Base-by-base conservation (phyloP, 192 early-diverging fungal genomes). In the Mortierella antarctica region DNA sequence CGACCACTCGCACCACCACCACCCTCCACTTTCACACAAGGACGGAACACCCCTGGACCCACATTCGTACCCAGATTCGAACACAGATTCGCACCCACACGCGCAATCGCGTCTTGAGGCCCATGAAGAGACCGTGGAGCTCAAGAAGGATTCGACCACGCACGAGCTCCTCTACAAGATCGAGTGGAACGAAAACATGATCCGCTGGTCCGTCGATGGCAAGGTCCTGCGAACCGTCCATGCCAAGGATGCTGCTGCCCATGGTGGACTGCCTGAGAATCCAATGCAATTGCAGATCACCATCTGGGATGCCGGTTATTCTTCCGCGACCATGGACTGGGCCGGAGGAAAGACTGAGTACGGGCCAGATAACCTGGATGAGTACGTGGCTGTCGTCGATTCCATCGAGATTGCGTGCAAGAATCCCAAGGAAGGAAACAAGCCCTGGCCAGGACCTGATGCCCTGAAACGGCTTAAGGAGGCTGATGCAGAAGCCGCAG, bases 241-340 rank as follows among this genome's bases (percentile, higher is more conserved):
- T 15, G 77, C 76, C 21, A 67, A 56, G 21, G 74, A 75, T 23
- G 13, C 74, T 10, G 13, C 7, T 23, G 17, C 51, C 0, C 2
- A 40, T 15, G 64, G 64, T 10, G 76, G 76, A 3, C 15, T 79
- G 0, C 58, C 68, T 6, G 23, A 55, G 14, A 62, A 73, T 23
- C 31, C 62, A 2, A 73, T 61, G 57, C 74, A 72, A 40, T 40
- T 84, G 49, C 76, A 87, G 57, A 21, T 87, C 52, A 82, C 83
- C 8, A 65, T 87, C 23, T 87, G 86, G 86, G 86, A 87, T 61
- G 81, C 71, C 20, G 82, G 82, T 2, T 60, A 70, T 57, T 31
- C 52, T 4, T 7, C 50, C 4, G 63, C 66, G 17, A 79, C 71
- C 10, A 68, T 56, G 48, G 62, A 44, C 12, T 83, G 82, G 82